Evolutionary conservation across 352 stramenopile species (phyloP), one percentile per base, ranked within the genome.

Genomic region (Pythium aphanidermatum): DNA sequence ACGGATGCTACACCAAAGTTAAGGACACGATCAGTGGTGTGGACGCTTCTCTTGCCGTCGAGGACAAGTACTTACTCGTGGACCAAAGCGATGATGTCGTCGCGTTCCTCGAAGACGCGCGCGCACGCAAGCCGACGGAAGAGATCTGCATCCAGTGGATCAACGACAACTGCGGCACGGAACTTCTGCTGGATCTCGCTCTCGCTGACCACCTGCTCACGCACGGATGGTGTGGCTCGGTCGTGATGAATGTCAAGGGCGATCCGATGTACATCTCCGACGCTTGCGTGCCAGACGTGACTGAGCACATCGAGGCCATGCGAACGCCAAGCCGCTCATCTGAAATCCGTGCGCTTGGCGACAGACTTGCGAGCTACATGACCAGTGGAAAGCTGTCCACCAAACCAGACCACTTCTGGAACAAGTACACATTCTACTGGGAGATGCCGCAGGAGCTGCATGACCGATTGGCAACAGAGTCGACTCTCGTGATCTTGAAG

Each of bases 401-500:
- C 0, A 20, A 33, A 12, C 44, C 61, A 0, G 60, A 83, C 26
- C 30, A 67, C 12, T 84, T 86, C 49, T 88, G 71, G 71, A 88
- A 84, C 60, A 63, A 69, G 31, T 83, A 82, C 62, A 69, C 57
- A 21, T 88, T 79, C 63, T 88, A 83, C 59, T 88, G 70, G 58
- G 76, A 88, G 16, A 70, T 88, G 58, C 69, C 71, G 0, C 27
- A 35, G 5, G 44, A 68, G 23, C 30, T 87, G 11, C 46, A 54
- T 8, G 48, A 34, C 17, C 58, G 54, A 2, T 21, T 88, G 1
- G 24, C 33, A 2, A 30, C n/a, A 0, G 61, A 79, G 6, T 63
- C 70, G 17, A 63, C 88, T 34, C 70, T 98, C 17, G 86, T 96
- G 36, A 96, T 98, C 66, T 71, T 97, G 13, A 99, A 98, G 65